Evolutionary conservation across 305 asterid species (phyloP).

Genomic region (Caryopteris hybrid): DNA sequence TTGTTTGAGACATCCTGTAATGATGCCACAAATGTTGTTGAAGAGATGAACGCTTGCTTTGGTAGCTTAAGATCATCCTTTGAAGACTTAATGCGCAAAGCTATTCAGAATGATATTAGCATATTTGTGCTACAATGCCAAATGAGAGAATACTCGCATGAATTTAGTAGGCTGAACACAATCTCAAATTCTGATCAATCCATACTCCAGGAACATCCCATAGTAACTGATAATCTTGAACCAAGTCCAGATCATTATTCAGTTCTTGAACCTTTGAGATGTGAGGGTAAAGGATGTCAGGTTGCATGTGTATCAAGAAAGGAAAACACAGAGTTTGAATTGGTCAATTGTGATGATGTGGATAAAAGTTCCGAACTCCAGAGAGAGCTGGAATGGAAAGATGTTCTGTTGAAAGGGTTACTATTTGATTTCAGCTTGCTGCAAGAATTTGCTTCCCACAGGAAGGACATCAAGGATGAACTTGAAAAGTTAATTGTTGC

Average conservation of each 20-base stretch:
- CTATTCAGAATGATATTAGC: slow-evolving; percentile 41
- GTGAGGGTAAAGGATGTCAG: slow-evolving; percentile 27
- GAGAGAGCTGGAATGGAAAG: slow-evolving; percentile 64
- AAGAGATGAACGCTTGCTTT: slow-evolving; percentile 38
- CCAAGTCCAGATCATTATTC: slow-evolving; percentile 19
- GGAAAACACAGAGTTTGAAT: slow-evolving; percentile 28
- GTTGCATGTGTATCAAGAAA: slow-evolving; percentile 14
- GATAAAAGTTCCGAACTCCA: slow-evolving; percentile 42
- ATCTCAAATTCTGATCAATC: slow-evolving; percentile 21
- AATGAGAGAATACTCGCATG: slow-evolving; percentile 27
- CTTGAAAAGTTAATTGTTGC: slow-evolving; percentile 47
- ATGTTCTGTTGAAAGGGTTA: slow-evolving; percentile 66
- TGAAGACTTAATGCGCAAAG: slow-evolving; percentile 42
- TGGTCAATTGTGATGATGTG: slow-evolving; percentile 29
- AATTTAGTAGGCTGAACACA: slow-evolving; percentile 21
- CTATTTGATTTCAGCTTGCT: slow-evolving; percentile 83
- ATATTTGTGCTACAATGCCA: slow-evolving; percentile 47
- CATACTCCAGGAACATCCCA: slow-evolving; percentile 25
- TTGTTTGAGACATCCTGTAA: slow-evolving; percentile 31
- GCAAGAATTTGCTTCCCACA: slow-evolving; percentile 79
- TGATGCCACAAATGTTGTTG: slow-evolving; percentile 45
- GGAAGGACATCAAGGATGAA: slow-evolving; percentile 70
- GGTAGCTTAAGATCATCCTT: slow-evolving; percentile 44
- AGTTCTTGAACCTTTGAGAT: slow-evolving; percentile 18
- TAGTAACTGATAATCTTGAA: slow-evolving; percentile 20